Evolutionary conservation across 371 early-diverging fungal genomes (phyloP).

Genomic region (Thermomucor indicae-seudaticae): DNA sequence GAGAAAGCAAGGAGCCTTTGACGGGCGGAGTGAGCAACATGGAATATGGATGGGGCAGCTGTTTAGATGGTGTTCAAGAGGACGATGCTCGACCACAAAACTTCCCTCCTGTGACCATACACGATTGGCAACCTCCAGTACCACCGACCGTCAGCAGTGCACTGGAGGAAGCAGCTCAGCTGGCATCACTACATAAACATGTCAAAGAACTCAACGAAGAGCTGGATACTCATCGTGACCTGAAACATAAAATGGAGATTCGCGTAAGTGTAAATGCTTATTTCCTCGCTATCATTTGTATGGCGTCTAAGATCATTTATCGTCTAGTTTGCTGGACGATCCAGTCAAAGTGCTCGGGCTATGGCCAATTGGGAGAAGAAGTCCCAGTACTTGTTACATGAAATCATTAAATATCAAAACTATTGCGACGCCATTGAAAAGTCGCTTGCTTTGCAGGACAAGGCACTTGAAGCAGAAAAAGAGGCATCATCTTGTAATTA

Average conservation of each 20-base stretch:
- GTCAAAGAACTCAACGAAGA: slow-evolving; percentile 26
- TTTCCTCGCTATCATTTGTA: neutral
- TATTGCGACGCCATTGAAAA: slow-evolving; percentile 78
- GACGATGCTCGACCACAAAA: neutral
- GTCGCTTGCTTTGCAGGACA: slow-evolving; percentile 45
- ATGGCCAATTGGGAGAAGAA: slow-evolving; percentile 84
- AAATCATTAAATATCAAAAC: slow-evolving; percentile 85
- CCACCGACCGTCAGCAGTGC: slow-evolving; percentile 32
- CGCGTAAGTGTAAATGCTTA: slow-evolving; percentile 9
- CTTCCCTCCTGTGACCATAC: slow-evolving; percentile 2
- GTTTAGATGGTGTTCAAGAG: slow-evolving; percentile 37
- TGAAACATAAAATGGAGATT: slow-evolving; percentile 35
- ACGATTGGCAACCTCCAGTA: slow-evolving; percentile 35
- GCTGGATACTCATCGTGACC: slow-evolving; percentile 35
- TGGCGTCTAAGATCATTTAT: too few species aligned
- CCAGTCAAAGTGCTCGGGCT: slow-evolving; percentile 56
- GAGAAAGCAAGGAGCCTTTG: slow-evolving; percentile 85
- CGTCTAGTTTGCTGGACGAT: slow-evolving; percentile 41
- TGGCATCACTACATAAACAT: slow-evolving; percentile 26
- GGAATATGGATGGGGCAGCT: slow-evolving; percentile 90
- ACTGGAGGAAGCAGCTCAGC: slow-evolving; percentile 29
- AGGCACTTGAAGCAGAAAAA: slow-evolving; percentile 12
- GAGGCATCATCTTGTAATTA: too few species aligned
- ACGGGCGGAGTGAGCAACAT: slow-evolving; percentile 79
- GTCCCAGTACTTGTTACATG: slow-evolving; percentile 75